These are phyloP conservation scores for Amphirosellinia nigrospora DNA, from an alignment of 495 filamentous ascomycete genomes.

Conservation along the genomic window DNA sequence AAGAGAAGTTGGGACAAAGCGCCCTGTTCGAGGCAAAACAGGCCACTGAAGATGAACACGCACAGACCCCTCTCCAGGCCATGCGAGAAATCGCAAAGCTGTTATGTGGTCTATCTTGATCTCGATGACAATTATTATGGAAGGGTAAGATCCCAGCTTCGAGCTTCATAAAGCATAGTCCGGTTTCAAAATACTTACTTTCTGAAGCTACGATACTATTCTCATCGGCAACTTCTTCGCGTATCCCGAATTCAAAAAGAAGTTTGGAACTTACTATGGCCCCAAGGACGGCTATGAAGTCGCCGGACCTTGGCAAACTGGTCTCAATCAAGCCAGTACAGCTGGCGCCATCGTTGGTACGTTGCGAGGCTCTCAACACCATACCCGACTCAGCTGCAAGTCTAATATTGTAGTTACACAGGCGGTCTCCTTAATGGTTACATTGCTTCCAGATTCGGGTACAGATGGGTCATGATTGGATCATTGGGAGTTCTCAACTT, in stretches of 20 bases:
- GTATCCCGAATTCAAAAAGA: constrained; percentile 41
- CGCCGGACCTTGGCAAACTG: constrained; percentile 39
- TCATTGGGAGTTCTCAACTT: constrained; percentile 51
- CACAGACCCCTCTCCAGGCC: constrained; percentile 44
- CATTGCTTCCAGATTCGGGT: constrained; percentile 53
- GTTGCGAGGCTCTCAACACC: constrained; percentile 7
- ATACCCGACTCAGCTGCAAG: background rate
- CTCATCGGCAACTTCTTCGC: constrained; percentile 43
- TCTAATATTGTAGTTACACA: background rate
- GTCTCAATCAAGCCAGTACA: constrained; percentile 38
- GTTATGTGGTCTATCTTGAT: constrained; percentile 56
- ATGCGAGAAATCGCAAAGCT: constrained; percentile 48
- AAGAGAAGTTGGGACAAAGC: constrained; percentile 37
- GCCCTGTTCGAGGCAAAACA: constrained; percentile 37
- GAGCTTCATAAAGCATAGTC: background rate
- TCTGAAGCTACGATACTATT: constrained; percentile 49
- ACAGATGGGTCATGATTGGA: constrained; percentile 50
- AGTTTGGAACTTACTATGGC: constrained; percentile 40
- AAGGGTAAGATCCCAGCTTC: constrained; percentile 44
- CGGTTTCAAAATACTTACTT: background rate
- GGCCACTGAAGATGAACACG: constrained; percentile 43
- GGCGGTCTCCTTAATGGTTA: constrained; percentile 55
- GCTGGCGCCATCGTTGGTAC: constrained; percentile 40
- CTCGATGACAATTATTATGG: constrained; percentile 60
- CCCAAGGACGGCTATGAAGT: constrained; percentile 34